Evolutionary conservation across 2,329 filamentous ascomycete species (phyloP).

Genomic region (Trichoderma atroviride): DNA sequence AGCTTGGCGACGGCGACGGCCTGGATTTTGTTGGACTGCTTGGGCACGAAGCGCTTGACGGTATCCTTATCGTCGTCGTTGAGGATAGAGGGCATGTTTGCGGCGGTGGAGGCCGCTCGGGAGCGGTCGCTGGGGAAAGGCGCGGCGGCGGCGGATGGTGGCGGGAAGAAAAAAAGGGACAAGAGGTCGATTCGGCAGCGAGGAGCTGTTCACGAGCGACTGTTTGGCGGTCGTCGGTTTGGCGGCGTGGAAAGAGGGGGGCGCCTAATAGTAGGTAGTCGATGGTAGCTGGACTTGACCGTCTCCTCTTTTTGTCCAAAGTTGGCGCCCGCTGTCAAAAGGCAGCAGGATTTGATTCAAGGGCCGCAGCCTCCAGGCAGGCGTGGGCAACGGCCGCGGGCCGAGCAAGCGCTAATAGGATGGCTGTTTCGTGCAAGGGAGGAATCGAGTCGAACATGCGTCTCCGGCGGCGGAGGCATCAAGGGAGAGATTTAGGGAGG

Average conservation of each 20-base stretch:
- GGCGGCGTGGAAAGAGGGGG: slow-evolving; percentile 26
- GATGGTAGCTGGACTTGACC: slow-evolving; percentile 5
- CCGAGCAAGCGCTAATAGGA: not conserved
- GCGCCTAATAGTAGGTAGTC: slow-evolving; percentile 20
- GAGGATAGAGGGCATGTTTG: slow-evolving; percentile 67
- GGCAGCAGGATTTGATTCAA: slow-evolving; percentile 23
- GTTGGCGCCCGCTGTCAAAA: slow-evolving; percentile 26
- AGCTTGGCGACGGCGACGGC: slow-evolving; percentile 91
- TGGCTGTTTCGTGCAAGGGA: not conserved
- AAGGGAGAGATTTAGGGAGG: not conserved
- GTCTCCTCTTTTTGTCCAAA: slow-evolving; percentile 24
- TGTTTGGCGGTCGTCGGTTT: slow-evolving; percentile 9
- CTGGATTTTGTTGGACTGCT: slow-evolving; percentile 95
- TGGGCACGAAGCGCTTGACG: slow-evolving; percentile 91
- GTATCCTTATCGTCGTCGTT: slow-evolving; percentile 94
- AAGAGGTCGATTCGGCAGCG: not conserved
- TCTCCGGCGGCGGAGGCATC: slow-evolving; percentile 20
- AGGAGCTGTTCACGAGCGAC: slow-evolving; percentile 11
- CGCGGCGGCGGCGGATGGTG: not conserved
- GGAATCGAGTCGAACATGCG: slow-evolving; percentile 7
- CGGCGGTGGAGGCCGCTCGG: slow-evolving; percentile 5
- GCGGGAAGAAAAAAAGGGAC: not conserved
- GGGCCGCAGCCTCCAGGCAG: slow-evolving; percentile 7
- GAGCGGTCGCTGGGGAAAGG: slow-evolving; percentile 16
- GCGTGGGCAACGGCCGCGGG: slow-evolving; percentile 17